Evolutionary conservation across 768 basidiomycete species (phyloP).

Genomic region (Mycena haematopus): DNA sequence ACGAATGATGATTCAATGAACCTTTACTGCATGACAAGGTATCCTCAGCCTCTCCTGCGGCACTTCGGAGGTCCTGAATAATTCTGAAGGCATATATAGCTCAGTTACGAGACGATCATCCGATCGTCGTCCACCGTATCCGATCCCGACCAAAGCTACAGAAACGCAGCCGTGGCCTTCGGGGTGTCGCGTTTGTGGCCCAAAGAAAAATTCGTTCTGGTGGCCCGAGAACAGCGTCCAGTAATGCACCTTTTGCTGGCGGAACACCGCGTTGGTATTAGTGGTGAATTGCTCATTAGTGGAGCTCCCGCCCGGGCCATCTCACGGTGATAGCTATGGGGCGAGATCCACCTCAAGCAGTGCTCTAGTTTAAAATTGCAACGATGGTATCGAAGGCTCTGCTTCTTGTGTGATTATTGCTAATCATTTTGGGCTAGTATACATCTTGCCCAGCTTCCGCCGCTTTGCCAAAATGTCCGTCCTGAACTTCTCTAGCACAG

Average conservation of each 20-base stretch:
- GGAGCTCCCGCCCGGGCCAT: not conserved
- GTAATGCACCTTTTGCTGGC: not conserved
- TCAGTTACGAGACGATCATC: not conserved
- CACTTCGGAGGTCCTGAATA: not conserved
- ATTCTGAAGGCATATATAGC: not conserved
- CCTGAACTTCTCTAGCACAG: not conserved
- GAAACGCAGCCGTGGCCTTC: slow-evolving; percentile 1
- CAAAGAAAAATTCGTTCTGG: not conserved
- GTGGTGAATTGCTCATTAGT: not conserved
- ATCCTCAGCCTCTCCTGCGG: not conserved
- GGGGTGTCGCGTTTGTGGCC: not conserved
- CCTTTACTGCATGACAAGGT: not conserved
- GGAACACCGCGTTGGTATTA: not conserved
- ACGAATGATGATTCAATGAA: not conserved
- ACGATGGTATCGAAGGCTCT: not conserved
- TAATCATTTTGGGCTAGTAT: not conserved
- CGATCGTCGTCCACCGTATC: slow-evolving; percentile 1
- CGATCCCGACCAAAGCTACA: slow-evolving; percentile 4
- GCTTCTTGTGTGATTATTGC: not conserved
- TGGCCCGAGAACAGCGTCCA: not conserved
- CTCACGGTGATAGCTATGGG: not conserved
- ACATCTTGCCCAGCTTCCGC: not conserved
- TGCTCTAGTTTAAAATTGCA: not conserved
- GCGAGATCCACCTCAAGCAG: slow-evolving; percentile 5
- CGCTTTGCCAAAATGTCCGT: not conserved